Base-by-base conservation (phyloP, 2,329 filamentous ascomycete species). In the Aspergillus sp. region DNA sequence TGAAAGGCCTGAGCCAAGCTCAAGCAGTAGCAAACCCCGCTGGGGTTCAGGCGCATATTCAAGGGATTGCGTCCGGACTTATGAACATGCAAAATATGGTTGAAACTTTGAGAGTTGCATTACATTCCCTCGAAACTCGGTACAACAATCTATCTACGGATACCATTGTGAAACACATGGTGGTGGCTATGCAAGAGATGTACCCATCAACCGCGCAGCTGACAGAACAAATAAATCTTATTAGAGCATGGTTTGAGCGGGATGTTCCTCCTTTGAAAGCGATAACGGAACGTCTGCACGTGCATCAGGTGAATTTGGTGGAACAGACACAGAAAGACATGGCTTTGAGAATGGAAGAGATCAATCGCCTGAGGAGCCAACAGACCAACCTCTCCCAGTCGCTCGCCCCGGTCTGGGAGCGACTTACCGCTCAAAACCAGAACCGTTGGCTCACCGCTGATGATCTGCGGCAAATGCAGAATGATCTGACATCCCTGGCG, bases 81-180 rank as follows among this genome's bases (percentile, higher is more conserved):
- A 19, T 52, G 32, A 60, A 15, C n/a, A 45, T 57, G 36, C 56
- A 60, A n/a, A 45, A 58, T 8, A 17, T 21, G 3, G 13, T 67
- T 1, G 62, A 67, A 3, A 66, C 60, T 15, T n/a, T 74, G 3
- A 61, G 53, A 6, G 63, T 64, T 19, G 68, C 66, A n/a, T 38
- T 77, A 21, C 68, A 70, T 30, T 78, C 75, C 0, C 64, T 87
- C 7, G 79, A 84, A 65, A 58, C 61, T 0, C 83, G 82, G 61
- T 85, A 79, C 61, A 80, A 79, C 58, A 84, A 83, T 63, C 69
- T 87, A 7, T 70, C 69, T 17, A 78, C 77, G 0, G 73, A 74
- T 10, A 65, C 71, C 3, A 54, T 81, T 17, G 72, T 74, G 2
- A 70, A 68, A n/a, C 65, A 70, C 13, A 76, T 78, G 66, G 54